Conservation (phyloP, 2,329 filamentous ascomycete species). For the Curvularia spicifera region DNA sequence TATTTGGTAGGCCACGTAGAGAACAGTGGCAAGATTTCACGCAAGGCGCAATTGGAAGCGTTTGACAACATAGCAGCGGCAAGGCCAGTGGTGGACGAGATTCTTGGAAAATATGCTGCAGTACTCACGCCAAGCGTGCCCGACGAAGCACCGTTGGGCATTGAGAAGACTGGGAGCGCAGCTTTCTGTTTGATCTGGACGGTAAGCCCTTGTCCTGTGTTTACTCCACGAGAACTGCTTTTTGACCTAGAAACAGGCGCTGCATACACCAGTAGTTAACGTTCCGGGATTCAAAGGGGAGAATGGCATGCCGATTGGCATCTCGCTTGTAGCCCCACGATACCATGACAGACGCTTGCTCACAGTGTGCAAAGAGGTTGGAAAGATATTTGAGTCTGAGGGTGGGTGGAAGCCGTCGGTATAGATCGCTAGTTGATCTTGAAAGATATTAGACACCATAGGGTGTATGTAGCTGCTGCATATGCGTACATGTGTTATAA, state of each 20-base stretch:
- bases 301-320: slow-evolving; percentile 65
- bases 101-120: slow-evolving; percentile 60
- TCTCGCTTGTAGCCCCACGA: slow-evolving; percentile 58
- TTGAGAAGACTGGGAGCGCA: slow-evolving; percentile 61
- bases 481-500: not conserved
- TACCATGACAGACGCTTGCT: slow-evolving; percentile 41
- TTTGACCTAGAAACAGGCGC: slow-evolving; percentile 22
- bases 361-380: slow-evolving; percentile 37
- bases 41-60: slow-evolving; percentile 59
- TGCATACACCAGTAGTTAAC: slow-evolving; percentile 70
- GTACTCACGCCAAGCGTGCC: slow-evolving; percentile 65
- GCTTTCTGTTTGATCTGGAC: slow-evolving; percentile 62
- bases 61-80: slow-evolving; percentile 63
- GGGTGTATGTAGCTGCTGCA: not conserved
- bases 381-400: slow-evolving; percentile 38
- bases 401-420: slow-evolving; percentile 34
- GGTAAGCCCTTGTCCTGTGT: slow-evolving; percentile 35
- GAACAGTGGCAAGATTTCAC: slow-evolving; percentile 53
- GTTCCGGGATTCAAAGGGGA: slow-evolving; percentile 66
- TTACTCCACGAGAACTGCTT: too few species aligned
- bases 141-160: slow-evolving; percentile 65
- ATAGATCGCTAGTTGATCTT: not conserved
- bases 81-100: slow-evolving; percentile 61
- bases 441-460: not conserved
- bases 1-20: slow-evolving; percentile 60